Conservation (phyloP, 768 basidiomycete genomes). For the Rhodotorula diobovata region DNA sequence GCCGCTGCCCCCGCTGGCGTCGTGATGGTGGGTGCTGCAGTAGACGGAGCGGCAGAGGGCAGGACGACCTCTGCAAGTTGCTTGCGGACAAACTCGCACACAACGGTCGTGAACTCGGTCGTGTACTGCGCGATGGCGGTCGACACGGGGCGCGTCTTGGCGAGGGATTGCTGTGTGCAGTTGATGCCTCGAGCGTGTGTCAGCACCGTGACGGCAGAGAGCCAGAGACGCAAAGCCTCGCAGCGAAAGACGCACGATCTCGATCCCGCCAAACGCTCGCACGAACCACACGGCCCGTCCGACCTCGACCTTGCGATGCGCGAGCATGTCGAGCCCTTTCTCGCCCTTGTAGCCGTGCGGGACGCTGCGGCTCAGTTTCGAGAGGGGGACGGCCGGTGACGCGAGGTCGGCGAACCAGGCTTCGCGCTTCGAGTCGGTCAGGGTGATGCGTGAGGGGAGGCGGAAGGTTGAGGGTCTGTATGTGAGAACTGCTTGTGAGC, state of each 20-base stretch:
- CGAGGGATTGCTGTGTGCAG: slow-evolving; percentile 32
- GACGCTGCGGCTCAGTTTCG: slow-evolving; percentile 40
- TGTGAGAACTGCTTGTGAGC: too few species aligned
- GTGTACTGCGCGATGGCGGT: slow-evolving; percentile 34
- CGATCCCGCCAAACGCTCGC: slow-evolving; percentile 39
- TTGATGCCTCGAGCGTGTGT: too few species aligned
- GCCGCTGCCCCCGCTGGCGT: not conserved
- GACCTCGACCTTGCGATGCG: slow-evolving; percentile 32
- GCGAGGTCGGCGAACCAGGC: slow-evolving; percentile 44
- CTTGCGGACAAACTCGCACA: slow-evolving; percentile 39
- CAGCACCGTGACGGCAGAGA: not conserved
- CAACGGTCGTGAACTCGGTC: slow-evolving; percentile 39
- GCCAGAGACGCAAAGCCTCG: too few species aligned
- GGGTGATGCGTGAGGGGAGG: slow-evolving; percentile 38
- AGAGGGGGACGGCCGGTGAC: slow-evolving; percentile 41
- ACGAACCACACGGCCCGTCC: slow-evolving; percentile 42
- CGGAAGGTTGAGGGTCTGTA: slow-evolving; percentile 40
- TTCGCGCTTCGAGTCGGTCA: slow-evolving; percentile 42
- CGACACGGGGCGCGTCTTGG: not conserved
- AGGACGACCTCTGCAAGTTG: slow-evolving; percentile 38
- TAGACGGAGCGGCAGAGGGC: not conserved
- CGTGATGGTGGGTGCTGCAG: not conserved
- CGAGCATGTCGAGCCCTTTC: slow-evolving; percentile 42
- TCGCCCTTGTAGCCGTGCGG: slow-evolving; percentile 44
- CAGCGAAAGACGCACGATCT: slow-evolving; percentile 29